Evolutionary conservation across 495 filamentous ascomycete species (phyloP).

Genomic region (Halenospora varia): DNA sequence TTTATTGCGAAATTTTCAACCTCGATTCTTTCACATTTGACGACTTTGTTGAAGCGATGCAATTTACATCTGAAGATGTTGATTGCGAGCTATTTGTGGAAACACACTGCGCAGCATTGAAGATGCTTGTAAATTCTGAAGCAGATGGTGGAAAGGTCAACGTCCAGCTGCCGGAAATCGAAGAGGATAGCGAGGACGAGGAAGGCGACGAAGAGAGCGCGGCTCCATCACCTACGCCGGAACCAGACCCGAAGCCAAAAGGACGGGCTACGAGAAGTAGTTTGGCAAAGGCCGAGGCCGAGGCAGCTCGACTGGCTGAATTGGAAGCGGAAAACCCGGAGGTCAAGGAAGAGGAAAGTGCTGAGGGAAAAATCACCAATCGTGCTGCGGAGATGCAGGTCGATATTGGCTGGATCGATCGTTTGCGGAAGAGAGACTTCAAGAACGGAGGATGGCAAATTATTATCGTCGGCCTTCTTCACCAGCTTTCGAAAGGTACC

Average conservation of each 20-base stretch:
- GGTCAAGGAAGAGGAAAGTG: slow-evolving; percentile 32
- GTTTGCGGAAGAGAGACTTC: slow-evolving; percentile 79
- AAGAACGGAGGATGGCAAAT: slow-evolving; percentile 86
- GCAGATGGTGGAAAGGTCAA: slow-evolving; percentile 74
- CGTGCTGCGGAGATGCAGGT: slow-evolving; percentile 76
- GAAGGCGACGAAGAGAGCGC: slow-evolving; percentile 54
- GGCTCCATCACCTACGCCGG: slow-evolving; percentile 50
- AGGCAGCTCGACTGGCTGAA: slow-evolving; percentile 42
- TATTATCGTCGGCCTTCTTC: slow-evolving; percentile 80
- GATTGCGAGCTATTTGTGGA: slow-evolving; percentile 88
- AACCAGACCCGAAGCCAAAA: slow-evolving; percentile 59
- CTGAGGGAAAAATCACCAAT: slow-evolving; percentile 48
- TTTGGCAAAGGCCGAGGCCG: slow-evolving; percentile 73
- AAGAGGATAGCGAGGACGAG: slow-evolving; percentile 62
- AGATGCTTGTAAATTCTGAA: slow-evolving; percentile 74
- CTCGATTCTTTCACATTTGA: slow-evolving; percentile 98
- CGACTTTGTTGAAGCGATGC: slow-evolving; percentile 87
- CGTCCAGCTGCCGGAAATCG: slow-evolving; percentile 72
- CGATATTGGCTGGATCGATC: slow-evolving; percentile 78
- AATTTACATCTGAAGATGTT: slow-evolving; percentile 68
- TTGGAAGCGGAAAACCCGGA: slow-evolving; percentile 21
- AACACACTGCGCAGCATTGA: slow-evolving; percentile 86
- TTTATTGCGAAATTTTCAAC: slow-evolving; percentile 88
- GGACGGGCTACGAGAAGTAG: slow-evolving; percentile 80
- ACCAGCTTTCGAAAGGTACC: slow-evolving; percentile 77